phyloP scores from a whole-genome alignment of 176 grass and related monocot species.

The Cymbopogon citratus region DNA sequence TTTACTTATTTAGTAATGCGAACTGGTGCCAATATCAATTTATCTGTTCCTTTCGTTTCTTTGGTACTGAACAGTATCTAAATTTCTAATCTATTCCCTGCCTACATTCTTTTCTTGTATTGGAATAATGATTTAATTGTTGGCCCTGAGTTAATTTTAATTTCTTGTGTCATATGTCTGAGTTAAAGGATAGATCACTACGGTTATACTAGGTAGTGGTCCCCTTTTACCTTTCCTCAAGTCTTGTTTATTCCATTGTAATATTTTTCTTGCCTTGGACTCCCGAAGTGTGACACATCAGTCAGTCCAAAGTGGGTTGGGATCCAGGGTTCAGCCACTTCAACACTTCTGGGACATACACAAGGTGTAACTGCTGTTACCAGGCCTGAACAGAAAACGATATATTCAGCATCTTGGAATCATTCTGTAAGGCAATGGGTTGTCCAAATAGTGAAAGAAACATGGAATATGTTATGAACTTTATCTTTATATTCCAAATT shows the following conservation, averaged over 20 bases:
- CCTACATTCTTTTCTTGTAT: too few relatives aligned
- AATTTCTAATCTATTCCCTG: too few relatives aligned
- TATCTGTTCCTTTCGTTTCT: too few relatives aligned
- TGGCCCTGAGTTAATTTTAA: too few relatives aligned
- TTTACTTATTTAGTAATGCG: too few relatives aligned
- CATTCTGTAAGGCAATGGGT: slow-evolving; percentile 95
- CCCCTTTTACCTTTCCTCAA: not conserved
- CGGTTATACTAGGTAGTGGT: slow-evolving; percentile 69
- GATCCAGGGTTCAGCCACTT: slow-evolving; percentile 57
- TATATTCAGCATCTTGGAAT: slow-evolving; percentile 98
- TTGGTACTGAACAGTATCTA: too few relatives aligned
- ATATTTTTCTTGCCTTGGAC: slow-evolving; percentile 13
- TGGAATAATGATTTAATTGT: too few relatives aligned
- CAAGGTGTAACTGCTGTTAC: slow-evolving; percentile 79
- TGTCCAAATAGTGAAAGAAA: slow-evolving; percentile 62
- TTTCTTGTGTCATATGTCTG: too few relatives aligned
- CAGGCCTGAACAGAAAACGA: slow-evolving; percentile 61
- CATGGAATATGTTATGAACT: slow-evolving; percentile 66
- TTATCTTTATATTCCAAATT: slow-evolving; percentile 22
- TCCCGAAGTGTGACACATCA: slow-evolving; percentile 49
- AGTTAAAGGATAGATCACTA: slow-evolving; percentile 67
- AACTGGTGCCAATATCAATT: too few relatives aligned
- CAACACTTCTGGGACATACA: slow-evolving; percentile 77
- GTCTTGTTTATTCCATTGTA: not conserved
- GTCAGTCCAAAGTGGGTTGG: slow-evolving; percentile 47